Conservation (phyloP, 768 basidiomycete genomes). For the Boletus sp. region DNA sequence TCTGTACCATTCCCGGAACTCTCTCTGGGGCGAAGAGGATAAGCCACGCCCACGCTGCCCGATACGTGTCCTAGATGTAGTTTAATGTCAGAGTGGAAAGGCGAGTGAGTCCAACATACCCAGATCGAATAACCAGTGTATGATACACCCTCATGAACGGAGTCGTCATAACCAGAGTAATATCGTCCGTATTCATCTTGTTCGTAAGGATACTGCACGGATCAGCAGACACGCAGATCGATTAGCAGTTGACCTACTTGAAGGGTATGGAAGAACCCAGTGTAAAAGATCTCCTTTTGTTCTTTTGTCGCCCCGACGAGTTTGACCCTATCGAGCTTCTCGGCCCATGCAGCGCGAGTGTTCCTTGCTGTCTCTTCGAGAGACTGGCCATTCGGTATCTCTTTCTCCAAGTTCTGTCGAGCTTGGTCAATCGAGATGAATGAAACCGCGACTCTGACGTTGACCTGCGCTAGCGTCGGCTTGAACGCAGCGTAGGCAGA, state of each 20-base stretch:
- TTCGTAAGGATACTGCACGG: conserved; percentile 69
- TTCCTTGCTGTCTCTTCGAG: conserved; percentile 50
- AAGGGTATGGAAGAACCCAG: conserved; percentile 59
- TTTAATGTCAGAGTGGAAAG: background rate
- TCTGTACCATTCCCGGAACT: conserved; percentile 70
- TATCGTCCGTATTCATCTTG: conserved; percentile 63
- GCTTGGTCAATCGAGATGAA: conserved; percentile 74
- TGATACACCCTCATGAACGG: conserved; percentile 59
- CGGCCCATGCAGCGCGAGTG: conserved; percentile 53
- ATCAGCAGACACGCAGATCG: background rate
- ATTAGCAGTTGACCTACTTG: conserved; percentile 37
- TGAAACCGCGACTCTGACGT: conserved; percentile 65
- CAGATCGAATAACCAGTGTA: conserved; percentile 82
- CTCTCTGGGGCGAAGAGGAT: conserved; percentile 75
- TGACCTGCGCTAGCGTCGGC: conserved; percentile 34
- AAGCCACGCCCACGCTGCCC: conserved; percentile 77
- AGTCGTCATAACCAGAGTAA: conserved; percentile 75
- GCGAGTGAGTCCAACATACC: conserved; percentile 37
- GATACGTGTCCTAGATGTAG: conserved; percentile 65
- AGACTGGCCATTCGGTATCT: conserved; percentile 43
- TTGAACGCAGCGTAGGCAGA: conserved; percentile 51
- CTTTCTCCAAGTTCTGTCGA: conserved; percentile 45
- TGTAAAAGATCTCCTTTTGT: conserved; percentile 53
- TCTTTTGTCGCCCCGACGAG: conserved; percentile 47
- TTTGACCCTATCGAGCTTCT: conserved; percentile 51